Base-by-base conservation (phyloP, 495 filamentous ascomycete species). In the Cudoniella acicularis region DNA sequence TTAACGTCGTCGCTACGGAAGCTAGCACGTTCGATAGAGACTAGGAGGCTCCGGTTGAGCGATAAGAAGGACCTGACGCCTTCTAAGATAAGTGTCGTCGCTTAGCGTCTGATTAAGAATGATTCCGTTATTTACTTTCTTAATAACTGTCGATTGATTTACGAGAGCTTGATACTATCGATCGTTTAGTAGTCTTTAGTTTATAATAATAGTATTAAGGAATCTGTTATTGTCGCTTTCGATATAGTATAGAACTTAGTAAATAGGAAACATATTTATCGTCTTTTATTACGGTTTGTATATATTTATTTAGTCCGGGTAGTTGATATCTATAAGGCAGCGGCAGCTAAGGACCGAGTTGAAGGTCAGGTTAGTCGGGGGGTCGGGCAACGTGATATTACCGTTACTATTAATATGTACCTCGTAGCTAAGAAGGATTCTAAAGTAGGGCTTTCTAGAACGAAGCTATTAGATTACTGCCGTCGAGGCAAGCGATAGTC, bases 241-340 rank as follows among this genome's bases (percentile, higher is more conserved):
- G 46, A 57, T 50, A 57, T n/a, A 41, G 27, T 57, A 50, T 17
- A 57, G 18, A 36, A 50, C 46, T 57, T 57, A 43, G 22, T 51
- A 30, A 50, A 57, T 47, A 21, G 42, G n/a, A 50, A 57, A 22
- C 9, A 57, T 30, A 50, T 49, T 17, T 22, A 41, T 24, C 46
- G 26, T 57, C 45, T 57, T 57, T 20, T 57, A 41, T 51, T 57
- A 50, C 45, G 45, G 26, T 57, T 57, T 57, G 46, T 22, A 49
- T 57, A 57, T 57, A 57, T 57, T 57, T 23, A 50, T 49, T 50
- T 57, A n/a, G n/a, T 23, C 6, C 27, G 18, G 18, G 26, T 41
- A 30, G 50, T 57, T 57, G 46, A 57, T 57, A 41, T 41, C 22
- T 50, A 57, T 41, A 57, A 24, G 26, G 27, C 45, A 57, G 24